Percentiles rank a stretch among this genome's conserved stretches.
These are phyloP conservation scores for Pestalotiopsis sp. DNA, from an alignment of 2,329 filamentous ascomycete species.

Conservation along the genomic window DNA sequence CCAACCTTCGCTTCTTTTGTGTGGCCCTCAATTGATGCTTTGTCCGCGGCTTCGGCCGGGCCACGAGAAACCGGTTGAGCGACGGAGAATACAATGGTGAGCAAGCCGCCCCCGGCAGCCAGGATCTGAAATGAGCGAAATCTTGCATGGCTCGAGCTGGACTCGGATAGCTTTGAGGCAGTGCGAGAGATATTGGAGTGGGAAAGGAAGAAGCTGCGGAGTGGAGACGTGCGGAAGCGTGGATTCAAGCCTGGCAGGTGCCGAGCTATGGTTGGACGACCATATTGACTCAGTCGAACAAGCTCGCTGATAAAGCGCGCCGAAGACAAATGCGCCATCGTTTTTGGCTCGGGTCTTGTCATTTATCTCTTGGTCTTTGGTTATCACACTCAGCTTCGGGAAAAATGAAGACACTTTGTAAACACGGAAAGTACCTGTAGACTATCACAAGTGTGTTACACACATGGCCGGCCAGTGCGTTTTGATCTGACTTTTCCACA, in stretches of 20 bases:
- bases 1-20: slow-evolving; percentile 22
- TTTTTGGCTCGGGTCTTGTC: neutral
- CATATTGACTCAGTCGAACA: neutral
- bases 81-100: slow-evolving; percentile 27
- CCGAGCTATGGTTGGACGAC: neutral
- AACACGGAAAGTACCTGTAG: neutral
- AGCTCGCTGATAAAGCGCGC: neutral
- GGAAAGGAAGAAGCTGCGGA: neutral
- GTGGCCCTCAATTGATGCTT: neutral
- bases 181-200: neutral
- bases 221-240: neutral
- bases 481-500: neutral
- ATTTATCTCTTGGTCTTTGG: neutral
- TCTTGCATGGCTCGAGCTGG: slow-evolving; percentile 18
- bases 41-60: slow-evolving; percentile 17
- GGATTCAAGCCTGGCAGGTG: neutral
- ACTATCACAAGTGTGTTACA: neutral
- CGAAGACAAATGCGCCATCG: neutral
- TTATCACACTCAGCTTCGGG: neutral
- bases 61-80: slow-evolving; percentile 26
- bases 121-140: slow-evolving; percentile 23
- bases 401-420: neutral
- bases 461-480: neutral
- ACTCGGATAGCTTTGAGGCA: neutral
- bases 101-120: slow-evolving; percentile 30